phyloP scores from a whole-genome alignment of 2,329 filamentous ascomycete genomes.

The Orbilia quercus region DNA sequence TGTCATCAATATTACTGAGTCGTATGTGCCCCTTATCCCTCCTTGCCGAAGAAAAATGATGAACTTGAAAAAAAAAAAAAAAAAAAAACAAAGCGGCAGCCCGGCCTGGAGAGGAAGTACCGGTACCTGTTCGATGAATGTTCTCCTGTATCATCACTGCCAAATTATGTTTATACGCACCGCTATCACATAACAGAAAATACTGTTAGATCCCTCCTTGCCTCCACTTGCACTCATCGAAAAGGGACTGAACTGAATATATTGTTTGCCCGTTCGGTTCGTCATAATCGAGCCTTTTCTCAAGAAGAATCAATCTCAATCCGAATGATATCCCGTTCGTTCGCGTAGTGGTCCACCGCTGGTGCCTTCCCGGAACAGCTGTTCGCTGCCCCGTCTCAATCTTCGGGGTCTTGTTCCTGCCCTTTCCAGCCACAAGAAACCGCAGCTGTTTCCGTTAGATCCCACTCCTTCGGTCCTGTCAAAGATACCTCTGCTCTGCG shows the following conservation, averaged over 20 bases:
- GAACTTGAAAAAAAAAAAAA: background rate
- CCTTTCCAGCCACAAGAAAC: slow-evolving; percentile 54
- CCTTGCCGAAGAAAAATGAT: background rate
- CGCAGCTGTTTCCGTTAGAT: slow-evolving; percentile 46
- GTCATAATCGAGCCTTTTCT: slow-evolving; percentile 35
- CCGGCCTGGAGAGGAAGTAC: slow-evolving; percentile 24
- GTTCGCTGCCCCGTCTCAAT: slow-evolving; percentile 46
- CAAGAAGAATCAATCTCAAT: slow-evolving; percentile 22
- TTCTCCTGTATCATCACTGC: slow-evolving; percentile 24
- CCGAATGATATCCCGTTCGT: slow-evolving; percentile 47
- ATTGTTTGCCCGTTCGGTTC: slow-evolving; percentile 42
- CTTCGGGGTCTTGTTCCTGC: slow-evolving; percentile 52
- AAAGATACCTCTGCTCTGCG: slow-evolving; percentile 23
- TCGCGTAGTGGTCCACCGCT: slow-evolving; percentile 32
- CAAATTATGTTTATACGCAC: slow-evolving; percentile 37
- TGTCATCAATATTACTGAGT: slow-evolving; percentile 53
- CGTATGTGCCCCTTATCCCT: slow-evolving; percentile 41
- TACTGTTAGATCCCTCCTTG: slow-evolving; percentile 37
- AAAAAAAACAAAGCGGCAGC: slow-evolving; percentile 20
- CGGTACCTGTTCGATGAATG: slow-evolving; percentile 28
- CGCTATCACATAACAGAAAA: slow-evolving; percentile 34
- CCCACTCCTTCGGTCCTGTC: slow-evolving; percentile 50
- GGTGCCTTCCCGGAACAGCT: slow-evolving; percentile 55
- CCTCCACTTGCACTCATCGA: slow-evolving; percentile 26
- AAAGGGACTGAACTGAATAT: slow-evolving; percentile 15